Base-by-base conservation (phyloP, 371 early-diverging fungal species). In the Nematocida homosporus region DNA sequence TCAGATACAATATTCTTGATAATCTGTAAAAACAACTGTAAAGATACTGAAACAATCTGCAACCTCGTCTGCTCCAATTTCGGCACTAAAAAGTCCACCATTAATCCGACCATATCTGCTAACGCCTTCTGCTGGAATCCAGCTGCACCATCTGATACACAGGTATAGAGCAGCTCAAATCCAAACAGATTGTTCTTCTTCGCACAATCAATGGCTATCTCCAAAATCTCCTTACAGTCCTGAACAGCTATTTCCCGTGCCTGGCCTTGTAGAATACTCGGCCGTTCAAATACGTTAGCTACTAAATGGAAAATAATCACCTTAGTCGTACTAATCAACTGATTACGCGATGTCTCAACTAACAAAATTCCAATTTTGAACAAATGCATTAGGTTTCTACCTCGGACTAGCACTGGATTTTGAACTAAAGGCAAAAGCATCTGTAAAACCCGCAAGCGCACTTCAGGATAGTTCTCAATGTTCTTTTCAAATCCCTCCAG, bases 311-410 rank as follows among this genome's bases (percentile, higher is more conserved):
- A 59, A 23, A 72, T 56, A 1, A 57, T 61, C 20, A 72, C 60
- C 59, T 38, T 57, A n/a, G 63, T n/a, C 20, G 75, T 42, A 25
- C 35, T 41, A 37, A 25, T 41, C 10, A 57, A 20, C n/a, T 47
- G 51, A 41, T 52, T 51, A 30, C 54, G 60, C 3, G 50, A 52
- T 23, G 32, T 42, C 38, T 72, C 41, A 41, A 63, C 50, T 25
- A 72, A 55, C 18, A 10, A n/a, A 23, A 72, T 48, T 3, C 75
- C 57, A 53, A 72, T 72, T 34, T 59, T 72, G 34, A 72, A 60
- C 2, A 72, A 55, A n/a, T 72, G 47, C 5, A 32, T 10, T 0
- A 72, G 61, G n/a, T 61, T n/a, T 18, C 8, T 10, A 0, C 75
- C 75, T n/a, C 34, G 25, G 3, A 72, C 75, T 25, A 72, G 48